These are phyloP conservation scores for Eruca vesicaria DNA, from an alignment of 441 rosid species.

Conservation along the genomic window DNA sequence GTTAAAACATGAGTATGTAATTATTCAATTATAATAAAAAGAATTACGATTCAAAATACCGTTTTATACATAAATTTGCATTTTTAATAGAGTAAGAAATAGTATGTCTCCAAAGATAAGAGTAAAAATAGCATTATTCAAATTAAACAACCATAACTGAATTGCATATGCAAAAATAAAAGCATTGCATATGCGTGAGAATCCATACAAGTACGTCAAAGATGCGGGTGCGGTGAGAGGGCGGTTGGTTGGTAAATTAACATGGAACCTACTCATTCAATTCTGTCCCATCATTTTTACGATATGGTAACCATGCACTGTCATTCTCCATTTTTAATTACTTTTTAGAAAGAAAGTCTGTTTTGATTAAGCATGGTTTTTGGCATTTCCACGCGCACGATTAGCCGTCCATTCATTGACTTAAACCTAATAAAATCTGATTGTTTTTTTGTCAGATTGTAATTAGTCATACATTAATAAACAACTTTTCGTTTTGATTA, in stretches of 20 bases:
- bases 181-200: neutral
- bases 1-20: too few species aligned
- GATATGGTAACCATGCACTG: neutral
- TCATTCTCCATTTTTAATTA: neutral
- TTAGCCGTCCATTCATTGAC: constrained; percentile 34
- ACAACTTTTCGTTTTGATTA: too few species aligned
- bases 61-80: too few species aligned
- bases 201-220: neutral
- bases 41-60: too few species aligned
- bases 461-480: constrained; percentile 6
- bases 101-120: too few species aligned
- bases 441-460: constrained; percentile 11
- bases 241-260: neutral
- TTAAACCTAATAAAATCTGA: neutral
- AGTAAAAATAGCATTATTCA: too few species aligned
- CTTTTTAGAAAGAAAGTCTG: neutral
- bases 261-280: neutral
- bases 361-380: neutral
- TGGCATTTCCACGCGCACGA: constrained; percentile 22
- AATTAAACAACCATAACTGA: neutral
- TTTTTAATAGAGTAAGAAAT: too few species aligned
- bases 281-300: neutral
- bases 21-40: too few species aligned
- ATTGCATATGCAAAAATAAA: neutral
- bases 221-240: neutral